Percentiles rank a stretch among this genome's conserved stretches.
These are phyloP conservation scores for Citrus maxima DNA, from an alignment of 345 rosid species.

Conservation along the genomic window DNA sequence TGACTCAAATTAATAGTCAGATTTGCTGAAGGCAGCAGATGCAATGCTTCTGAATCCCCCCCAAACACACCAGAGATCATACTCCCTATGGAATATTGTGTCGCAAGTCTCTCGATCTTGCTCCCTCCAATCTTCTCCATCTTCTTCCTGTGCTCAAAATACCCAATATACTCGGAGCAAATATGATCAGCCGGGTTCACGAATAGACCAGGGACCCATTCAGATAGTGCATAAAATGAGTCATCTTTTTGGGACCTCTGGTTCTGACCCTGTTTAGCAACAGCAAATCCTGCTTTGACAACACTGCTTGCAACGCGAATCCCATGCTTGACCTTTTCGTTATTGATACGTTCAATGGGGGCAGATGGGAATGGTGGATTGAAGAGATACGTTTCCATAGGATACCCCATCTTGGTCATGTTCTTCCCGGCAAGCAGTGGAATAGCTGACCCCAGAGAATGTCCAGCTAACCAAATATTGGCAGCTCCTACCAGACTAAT, in stretches of 20 bases:
- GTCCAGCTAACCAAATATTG: conserved; percentile 62
- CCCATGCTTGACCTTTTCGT: conserved; percentile 46
- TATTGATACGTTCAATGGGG: conserved; percentile 50
- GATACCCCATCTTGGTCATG: conserved; percentile 41
- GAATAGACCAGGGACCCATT: conserved; percentile 53
- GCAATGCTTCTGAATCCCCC: conserved; percentile 38
- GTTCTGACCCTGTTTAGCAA: conserved; percentile 38
- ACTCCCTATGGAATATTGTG: conserved; percentile 43
- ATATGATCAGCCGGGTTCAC: conserved; percentile 54
- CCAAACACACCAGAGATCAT: conserved; percentile 27
- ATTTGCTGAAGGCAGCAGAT: conserved; percentile 61
- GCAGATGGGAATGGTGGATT: conserved; percentile 66
- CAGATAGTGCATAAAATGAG: conserved; percentile 32
- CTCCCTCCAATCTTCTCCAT: conserved; percentile 58
- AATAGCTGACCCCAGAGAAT: conserved; percentile 74
- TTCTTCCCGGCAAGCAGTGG: conserved; percentile 63
- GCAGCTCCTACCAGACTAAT: conserved; percentile 36
- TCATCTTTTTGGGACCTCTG: conserved; percentile 23
- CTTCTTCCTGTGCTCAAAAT: conserved; percentile 62
- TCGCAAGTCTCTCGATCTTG: conserved; percentile 45
- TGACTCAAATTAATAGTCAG: conserved; percentile 37
- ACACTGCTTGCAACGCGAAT: conserved; percentile 50
- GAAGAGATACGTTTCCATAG: conserved; percentile 51
- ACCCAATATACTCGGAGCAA: conserved; percentile 57
- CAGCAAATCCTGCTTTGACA: conserved; percentile 56